Base-by-base conservation (phyloP, 352 stramenopile genomes). In the Globisporangium barbulae region DNA sequence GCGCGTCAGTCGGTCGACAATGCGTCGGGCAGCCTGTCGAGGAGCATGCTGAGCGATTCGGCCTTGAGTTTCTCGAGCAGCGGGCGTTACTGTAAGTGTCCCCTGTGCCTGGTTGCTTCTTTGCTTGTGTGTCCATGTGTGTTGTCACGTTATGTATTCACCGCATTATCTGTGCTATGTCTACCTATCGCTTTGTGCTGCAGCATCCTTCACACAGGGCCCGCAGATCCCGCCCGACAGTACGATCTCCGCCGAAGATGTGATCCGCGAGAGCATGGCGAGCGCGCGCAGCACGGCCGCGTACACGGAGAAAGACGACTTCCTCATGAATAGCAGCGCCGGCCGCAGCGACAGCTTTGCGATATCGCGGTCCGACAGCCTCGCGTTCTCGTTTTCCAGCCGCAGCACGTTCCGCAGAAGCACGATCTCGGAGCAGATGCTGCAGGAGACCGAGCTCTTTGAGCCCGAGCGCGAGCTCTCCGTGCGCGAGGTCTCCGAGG, bases 371-470 rank as follows among this genome's bases (percentile, higher is more conserved):
- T 79, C 77, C 19, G 73, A 84, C 25, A 72, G 75, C 65, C 53
- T 82, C 22, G 69, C 71, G 42, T 72, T 79, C n/a, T 93, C 87
- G 44, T 90, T 93, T 53, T 90, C 83, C 17, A 88, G 78, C 65
- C 83, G 85, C n/a, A 82, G 79, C 39, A 96, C 83, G 25, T 93
- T 91, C 60, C 78, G 85, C 41, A 73, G 83, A 53, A 90, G 78
- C 64, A 94, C 87, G 2, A 85, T 93, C 59, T 91, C 82, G 35
- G 87, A 96, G 70, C 79, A 90, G 59, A 93, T 93, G 83, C 65
- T 93, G 50, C 83, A 88, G 30, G 87, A 93, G 67, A 91, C 85
- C 10, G 85, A 94, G 67, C 61, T 88, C 39, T 94, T 92, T 72
- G 85, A 94, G 57, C 85, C 83, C 0, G 85, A 94, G 69, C 78